A percentile compares a stretch with the other conserved stretches of the same genome.
Evolutionary conservation across 352 stramenopile genomes (phyloP).

Genomic region (Globisporangium parvum): DNA sequence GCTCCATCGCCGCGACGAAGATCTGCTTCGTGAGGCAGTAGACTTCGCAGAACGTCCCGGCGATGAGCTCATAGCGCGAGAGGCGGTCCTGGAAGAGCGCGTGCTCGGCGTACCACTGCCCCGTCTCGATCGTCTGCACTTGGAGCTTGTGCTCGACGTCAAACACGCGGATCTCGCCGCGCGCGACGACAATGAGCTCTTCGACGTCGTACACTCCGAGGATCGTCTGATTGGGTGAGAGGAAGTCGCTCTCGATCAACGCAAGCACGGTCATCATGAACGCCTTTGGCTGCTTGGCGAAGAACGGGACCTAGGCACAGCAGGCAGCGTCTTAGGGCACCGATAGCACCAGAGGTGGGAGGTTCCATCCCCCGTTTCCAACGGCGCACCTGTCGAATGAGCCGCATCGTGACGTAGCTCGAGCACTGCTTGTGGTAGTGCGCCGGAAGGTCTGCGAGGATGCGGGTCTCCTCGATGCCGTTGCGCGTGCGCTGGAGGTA

Average conservation of each 20-base stretch:
- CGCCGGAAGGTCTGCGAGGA: constrained; percentile 12
- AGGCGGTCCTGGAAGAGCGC: constrained; percentile 18
- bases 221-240: constrained; percentile 16
- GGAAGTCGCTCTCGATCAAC: constrained; percentile 17
- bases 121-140: constrained; percentile 10
- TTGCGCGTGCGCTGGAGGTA: constrained; percentile 22
- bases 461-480: constrained; percentile 16
- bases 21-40: constrained; percentile 17
- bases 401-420: constrained; percentile 14
- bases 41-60: constrained; percentile 19
- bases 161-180: constrained; percentile 17
- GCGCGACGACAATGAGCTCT: constrained; percentile 15
- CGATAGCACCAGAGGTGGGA: too few species aligned
- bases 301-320: constrained; percentile 15
- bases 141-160: constrained; percentile 8
- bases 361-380: too few species aligned
- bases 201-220: constrained; percentile 10
- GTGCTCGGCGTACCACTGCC: constrained; percentile 17
- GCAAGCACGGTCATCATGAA: constrained; percentile 16
- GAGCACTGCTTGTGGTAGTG: constrained; percentile 20
- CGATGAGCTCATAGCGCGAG: constrained; percentile 15
- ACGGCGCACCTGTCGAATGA: constrained; percentile 11
- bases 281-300: constrained; percentile 10
- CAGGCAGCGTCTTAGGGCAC: too few species aligned
- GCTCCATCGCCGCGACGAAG: constrained; percentile 10